Evolutionary conservation across 1,139 yeast genomes (phyloP), one percentile per base, ranked within the genome.

Genomic region (Diutina catenulata): DNA sequence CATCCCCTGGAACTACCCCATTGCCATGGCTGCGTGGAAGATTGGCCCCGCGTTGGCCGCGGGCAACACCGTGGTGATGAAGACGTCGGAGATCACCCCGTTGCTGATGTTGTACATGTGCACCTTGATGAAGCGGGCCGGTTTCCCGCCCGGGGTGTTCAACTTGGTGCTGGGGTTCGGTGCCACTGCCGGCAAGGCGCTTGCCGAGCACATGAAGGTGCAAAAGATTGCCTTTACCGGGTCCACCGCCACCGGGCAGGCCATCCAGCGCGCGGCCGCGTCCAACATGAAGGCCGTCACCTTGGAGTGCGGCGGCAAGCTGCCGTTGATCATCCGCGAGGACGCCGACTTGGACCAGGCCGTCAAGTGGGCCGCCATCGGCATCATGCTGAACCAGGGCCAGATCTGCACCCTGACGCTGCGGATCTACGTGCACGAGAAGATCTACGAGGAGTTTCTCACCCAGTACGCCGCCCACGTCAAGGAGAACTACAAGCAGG

Each of bases 281-380:
- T 13, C 68, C 71, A 50, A 53, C 49, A 53, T 67, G 55, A 84
- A 83, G 58, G 84, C 86, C 8, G 78, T 81, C 26, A 76, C 93
- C n/a, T 61, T 88, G 49, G 97, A 87, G 62, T 80, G 94, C 52
- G 97, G 97, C 46, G 96, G 96, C 43, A 87, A 87, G 55, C 78
- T 91, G 15, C 87, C 87, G 48, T 72, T 74, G 56, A 70, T 74
- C 53, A 75, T 70, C 41, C 80, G 79, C 62, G 79, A 60, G 37
- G 95, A 73, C 55, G 82, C 86, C 19, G 88, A 87, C 52, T 57
- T 86, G 36, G 81, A 77, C 1, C 77, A 77, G 52, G 88, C 94
- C 36, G 87, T 80, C 26, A 81, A 81, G 55, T 83, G 93, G 80
- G 78, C 88, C 35, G 86, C 91, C 20, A 64, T 74, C 46, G 96